These are phyloP conservation scores for Neolentinus lepideus DNA, from an alignment of 1,284 basidiomycete genomes.

Conservation along the genomic window DNA sequence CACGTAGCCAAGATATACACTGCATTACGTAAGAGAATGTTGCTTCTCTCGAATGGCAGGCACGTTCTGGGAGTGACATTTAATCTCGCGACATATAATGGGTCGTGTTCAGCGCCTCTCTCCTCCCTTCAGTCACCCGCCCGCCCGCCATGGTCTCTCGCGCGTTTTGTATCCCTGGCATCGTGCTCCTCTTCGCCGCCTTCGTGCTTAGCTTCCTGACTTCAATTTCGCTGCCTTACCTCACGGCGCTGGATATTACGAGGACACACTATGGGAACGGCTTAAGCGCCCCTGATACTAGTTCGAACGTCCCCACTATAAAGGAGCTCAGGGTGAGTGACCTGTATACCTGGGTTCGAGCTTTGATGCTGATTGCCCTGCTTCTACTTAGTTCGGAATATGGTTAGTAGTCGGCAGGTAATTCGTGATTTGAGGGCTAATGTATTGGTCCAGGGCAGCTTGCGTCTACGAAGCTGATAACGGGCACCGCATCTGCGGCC, in stretches of 20 bases:
- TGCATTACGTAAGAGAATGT: no score
- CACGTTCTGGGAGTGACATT: no score
- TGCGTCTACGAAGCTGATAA: slow-evolving; percentile 39
- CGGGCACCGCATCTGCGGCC: slow-evolving; percentile 39
- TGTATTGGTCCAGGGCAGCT: slow-evolving; percentile 35
- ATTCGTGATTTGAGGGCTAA: not conserved
- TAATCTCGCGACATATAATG: no score
- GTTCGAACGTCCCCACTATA: slow-evolving; percentile 16
- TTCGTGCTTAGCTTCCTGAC: slow-evolving; percentile 49
- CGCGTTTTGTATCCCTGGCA: slow-evolving; percentile 57
- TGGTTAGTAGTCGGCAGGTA: slow-evolving; percentile 33
- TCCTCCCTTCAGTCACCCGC: not conserved
- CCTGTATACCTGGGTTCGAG: slow-evolving; percentile 1
- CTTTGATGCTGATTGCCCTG: slow-evolving; percentile 4
- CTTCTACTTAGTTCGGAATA: slow-evolving; percentile 43
- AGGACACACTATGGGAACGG: slow-evolving; percentile 40
- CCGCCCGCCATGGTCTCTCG: slow-evolving; percentile 17
- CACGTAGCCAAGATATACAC: no score
- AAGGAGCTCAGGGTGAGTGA: slow-evolving; percentile 49
- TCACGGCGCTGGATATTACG: slow-evolving; percentile 56
- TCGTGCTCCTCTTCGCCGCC: slow-evolving; percentile 54
- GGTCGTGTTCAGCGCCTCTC: not conserved
- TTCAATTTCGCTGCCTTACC: slow-evolving; percentile 54
- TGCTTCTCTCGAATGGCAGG: no score
- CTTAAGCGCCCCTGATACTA: no score